A percentile compares a stretch with the other conserved stretches of the same genome.
These are phyloP conservation scores for Wickerhamomyces ciferrii DNA, from an alignment of 805 yeast species.

Conservation along the genomic window DNA sequence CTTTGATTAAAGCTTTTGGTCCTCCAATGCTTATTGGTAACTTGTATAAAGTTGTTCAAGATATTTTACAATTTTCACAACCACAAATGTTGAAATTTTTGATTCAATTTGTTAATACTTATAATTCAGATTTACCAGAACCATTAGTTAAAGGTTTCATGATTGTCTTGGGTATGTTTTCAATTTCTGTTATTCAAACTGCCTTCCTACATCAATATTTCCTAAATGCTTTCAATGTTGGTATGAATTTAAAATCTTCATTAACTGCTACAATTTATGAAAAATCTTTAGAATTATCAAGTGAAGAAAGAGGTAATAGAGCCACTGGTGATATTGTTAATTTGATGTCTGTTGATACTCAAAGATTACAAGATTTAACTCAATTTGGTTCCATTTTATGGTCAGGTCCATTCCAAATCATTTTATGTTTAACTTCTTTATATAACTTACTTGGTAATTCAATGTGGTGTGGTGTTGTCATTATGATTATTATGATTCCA, in stretches of 20 bases:
- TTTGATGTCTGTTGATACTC: slow-evolving; percentile 91
- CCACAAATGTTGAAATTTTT: slow-evolving; percentile 73
- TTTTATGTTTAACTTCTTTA: slow-evolving; percentile 67
- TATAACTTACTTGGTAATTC: slow-evolving; percentile 73
- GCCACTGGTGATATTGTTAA: slow-evolving; percentile 93
- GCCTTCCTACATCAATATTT: slow-evolving; percentile 75
- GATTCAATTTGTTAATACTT: slow-evolving; percentile 52
- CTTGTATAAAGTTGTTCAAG: slow-evolving; percentile 69
- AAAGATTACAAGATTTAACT: slow-evolving; percentile 77
- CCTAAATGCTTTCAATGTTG: slow-evolving; percentile 66
- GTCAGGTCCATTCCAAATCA: slow-evolving; percentile 91
- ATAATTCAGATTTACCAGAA: slow-evolving; percentile 29
- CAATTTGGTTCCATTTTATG: slow-evolving; percentile 77
- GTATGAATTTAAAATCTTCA: slow-evolving; percentile 71
- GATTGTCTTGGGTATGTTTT: slow-evolving; percentile 72
- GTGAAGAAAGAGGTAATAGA: slow-evolving; percentile 63
- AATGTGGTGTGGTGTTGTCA: slow-evolving; percentile 94
- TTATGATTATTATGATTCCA: slow-evolving; percentile 77
- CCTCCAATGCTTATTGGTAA: slow-evolving; percentile 64
- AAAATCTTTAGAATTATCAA: slow-evolving; percentile 63
- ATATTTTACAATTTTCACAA: slow-evolving; percentile 74
- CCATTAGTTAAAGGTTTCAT: slow-evolving; percentile 73
- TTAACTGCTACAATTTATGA: slow-evolving; percentile 62
- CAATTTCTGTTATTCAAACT: slow-evolving; percentile 73
- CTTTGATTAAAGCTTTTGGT: slow-evolving; percentile 70